phyloP scores from a whole-genome alignment of 2,329 filamentous ascomycete genomes.

The Cordyceps pruinosa region DNA sequence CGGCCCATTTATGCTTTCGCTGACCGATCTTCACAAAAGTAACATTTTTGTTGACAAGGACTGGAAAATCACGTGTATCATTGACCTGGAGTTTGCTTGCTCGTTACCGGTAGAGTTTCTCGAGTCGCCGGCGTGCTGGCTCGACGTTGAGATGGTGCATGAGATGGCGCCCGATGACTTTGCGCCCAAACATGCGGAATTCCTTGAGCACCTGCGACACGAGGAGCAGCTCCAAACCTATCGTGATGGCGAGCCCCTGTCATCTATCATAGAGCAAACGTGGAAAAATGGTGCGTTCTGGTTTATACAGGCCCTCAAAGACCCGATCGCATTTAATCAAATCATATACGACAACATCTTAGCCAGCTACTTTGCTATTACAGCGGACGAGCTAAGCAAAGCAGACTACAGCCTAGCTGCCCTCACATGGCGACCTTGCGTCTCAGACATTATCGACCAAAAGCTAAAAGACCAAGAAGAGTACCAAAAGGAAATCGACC shows the following conservation, averaged over 20 bases:
- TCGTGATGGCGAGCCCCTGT: background rate
- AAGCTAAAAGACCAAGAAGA: background rate
- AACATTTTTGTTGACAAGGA: constrained; percentile 29
- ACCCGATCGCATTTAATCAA: background rate
- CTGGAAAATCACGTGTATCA: constrained; percentile 26
- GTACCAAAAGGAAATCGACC: background rate
- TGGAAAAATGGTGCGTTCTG: background rate
- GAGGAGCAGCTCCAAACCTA: background rate
- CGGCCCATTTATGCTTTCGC: constrained; percentile 22
- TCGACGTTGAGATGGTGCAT: background rate
- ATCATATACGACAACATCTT: background rate
- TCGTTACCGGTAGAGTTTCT: constrained; percentile 22
- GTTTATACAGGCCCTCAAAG: background rate
- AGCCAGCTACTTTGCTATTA: background rate
- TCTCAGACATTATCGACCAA: background rate
- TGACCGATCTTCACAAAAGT: constrained; percentile 27
- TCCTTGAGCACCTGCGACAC: background rate
- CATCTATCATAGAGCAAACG: background rate
- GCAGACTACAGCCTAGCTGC: background rate
- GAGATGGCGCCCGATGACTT: background rate
- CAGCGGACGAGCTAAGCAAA: background rate
- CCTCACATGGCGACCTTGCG: background rate
- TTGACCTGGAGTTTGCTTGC: constrained; percentile 28
- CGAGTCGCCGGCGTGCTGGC: background rate
- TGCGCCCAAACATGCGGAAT: background rate